Base-by-base conservation (phyloP, 768 basidiomycete genomes). In the Suillus plorans region DNA sequence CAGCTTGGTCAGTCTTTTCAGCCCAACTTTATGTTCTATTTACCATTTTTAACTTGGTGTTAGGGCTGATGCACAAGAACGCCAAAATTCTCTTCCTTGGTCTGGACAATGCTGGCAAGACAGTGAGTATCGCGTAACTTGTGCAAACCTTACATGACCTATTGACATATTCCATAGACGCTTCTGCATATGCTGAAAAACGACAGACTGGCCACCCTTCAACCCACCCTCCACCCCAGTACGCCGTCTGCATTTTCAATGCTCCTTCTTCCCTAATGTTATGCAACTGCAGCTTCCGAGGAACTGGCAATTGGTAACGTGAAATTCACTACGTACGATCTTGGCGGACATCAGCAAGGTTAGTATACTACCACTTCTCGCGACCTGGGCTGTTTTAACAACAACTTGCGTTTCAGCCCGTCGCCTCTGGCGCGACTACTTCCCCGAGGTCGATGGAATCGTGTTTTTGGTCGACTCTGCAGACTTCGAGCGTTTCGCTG, bases 11-110 rank as follows among this genome's bases (percentile, higher is more conserved):
- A 64, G 87, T 78, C 45, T 4, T 62, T 34, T 13, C 34, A 25
- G 14, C 37, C 18, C 25, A 45, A 34, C 45, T 58, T 64, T 44
- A 12, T 59, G 28, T 61, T 68, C 22, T 67, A 44, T 61, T 61
- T 5, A 50, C 45, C n/a, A 31, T 52, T 49, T 63, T 45, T 34
- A 47, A 34, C 61, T 55, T 41, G 47, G 61, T 20, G 42, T 49
- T 68, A 96, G 95, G 95, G 69, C 84, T 97, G 71, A 73, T 90
- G 80, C 92, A 95, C 84, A 97, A 99, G 91, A 98, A 97, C 76
- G 97, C 97, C 69, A 99, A 99, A 86, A 97, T 99, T 76, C 86
- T 99, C 68, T 99, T 99, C 89, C 87, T 99, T 61, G 97, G 97
- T 68, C 86, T 99, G 63, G 97, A 99, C 77, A 99, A 99, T 82